phyloP scores from a whole-genome alignment of 2,329 filamentous ascomycete species.

The Metarhizium rileyi region DNA sequence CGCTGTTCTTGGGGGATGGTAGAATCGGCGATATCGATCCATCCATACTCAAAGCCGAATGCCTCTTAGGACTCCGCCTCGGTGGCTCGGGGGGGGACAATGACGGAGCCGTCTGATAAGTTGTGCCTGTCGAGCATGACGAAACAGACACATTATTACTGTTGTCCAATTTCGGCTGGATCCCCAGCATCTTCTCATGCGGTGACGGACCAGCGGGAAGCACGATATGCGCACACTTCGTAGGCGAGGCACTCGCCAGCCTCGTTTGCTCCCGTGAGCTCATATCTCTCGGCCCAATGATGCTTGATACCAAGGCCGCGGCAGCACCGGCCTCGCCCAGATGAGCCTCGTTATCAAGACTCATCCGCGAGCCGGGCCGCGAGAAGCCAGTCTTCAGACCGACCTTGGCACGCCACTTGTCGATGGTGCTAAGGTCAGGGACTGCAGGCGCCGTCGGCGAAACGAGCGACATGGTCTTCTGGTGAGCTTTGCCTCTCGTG shows the following conservation, averaged over 20 bases:
- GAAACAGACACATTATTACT: conserved; percentile 9
- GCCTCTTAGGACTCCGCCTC: conserved; percentile 18
- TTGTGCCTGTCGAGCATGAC: conserved; percentile 5
- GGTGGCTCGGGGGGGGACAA: conserved; percentile 18
- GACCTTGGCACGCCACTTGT: conserved; percentile 21
- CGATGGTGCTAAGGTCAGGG: conserved; percentile 23
- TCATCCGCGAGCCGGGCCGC: not conserved
- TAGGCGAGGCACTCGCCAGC: not conserved
- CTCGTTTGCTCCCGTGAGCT: not conserved
- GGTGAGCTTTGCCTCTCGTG: conserved; percentile 20
- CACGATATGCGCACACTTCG: not conserved
- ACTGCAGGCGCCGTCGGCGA: conserved; percentile 18
- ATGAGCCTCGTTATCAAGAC: not conserved
- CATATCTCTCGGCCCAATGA: not conserved
- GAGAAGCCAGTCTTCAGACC: conserved; percentile 12
- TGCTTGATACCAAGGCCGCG: not conserved
- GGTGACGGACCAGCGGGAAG: not conserved
- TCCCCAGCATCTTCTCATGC: not conserved
- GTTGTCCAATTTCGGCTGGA: conserved; percentile 1
- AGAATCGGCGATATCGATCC: conserved; percentile 3
- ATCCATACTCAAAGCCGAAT: conserved; percentile 10
- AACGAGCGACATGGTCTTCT: conserved; percentile 17
- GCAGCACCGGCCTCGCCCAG: not conserved
- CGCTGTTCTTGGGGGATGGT: not conserved
- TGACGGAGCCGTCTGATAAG: conserved; percentile 12